Evolutionary conservation across 1,139 yeast species (phyloP), one percentile per base, ranked within the genome.

Genomic region (Yamadazyma friedrichii): DNA sequence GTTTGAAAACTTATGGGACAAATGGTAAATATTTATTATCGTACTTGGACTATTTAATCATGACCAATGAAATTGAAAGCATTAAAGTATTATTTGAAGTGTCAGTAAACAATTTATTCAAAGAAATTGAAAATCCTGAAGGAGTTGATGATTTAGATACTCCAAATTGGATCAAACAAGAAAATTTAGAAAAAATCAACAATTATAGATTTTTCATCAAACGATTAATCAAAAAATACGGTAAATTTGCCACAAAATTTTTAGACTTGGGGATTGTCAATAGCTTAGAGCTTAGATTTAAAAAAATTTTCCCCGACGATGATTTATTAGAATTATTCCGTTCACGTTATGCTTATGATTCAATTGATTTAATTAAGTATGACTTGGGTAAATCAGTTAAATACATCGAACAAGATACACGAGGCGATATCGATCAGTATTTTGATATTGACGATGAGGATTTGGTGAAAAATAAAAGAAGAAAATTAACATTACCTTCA

Each of bases 71-170:
- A 59, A 84, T 83, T 43, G 84, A 88, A 27, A 87, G 84, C 54
- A 87, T 91, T 13, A 81, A 93, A 50, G 88, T 89, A 10, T 71
- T 88, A 34, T 84, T 93, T 58, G 98, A 93, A 61, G 59, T 64
- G 12, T 65, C 75, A 1, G 65, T 67, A 40, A 62, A 74, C 6
- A 65, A 61, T 44, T 55, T 71, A 30, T 55, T 67, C 13, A 67
- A 67, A 41, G 75, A 65, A 37, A 62, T 70, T 16, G 56, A 65
- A 4, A 48, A 51, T 22, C 57, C 55, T 29, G 57, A 61, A 42
- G 51, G 50, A 9, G 49, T 54, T 9, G 58, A 60, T 40, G 52
- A 52, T 43, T 36, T 56, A 10, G 48, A 50, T 30, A 41, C 50
- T 12, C 56, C 54, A 3, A 40, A 54, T 1, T 53, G 64, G 43